Conservation (phyloP, 2,329 filamentous ascomycete genomes). For the Ceratocystis huliohia region DNA sequence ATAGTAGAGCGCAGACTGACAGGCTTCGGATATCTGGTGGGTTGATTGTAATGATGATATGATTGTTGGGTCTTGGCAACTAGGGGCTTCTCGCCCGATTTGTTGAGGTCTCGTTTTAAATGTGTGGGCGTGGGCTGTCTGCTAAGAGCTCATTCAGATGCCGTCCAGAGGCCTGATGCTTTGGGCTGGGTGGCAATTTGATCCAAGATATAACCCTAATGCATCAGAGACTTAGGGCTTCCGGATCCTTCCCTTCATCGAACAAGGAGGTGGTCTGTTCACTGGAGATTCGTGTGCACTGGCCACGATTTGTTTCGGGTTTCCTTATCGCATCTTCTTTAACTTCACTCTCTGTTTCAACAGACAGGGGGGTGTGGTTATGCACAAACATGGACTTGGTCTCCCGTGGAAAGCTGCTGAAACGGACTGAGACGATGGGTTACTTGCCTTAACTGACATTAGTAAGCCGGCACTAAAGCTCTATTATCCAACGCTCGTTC, state of each 20-base stretch:
- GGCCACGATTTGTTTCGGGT: background rate
- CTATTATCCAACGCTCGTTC: background rate
- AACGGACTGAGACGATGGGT: background rate
- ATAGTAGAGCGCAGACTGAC: background rate
- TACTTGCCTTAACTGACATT: background rate
- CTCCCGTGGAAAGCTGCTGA: background rate
- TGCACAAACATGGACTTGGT: background rate
- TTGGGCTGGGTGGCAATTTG: background rate
- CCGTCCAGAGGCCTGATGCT: background rate
- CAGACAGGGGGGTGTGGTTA: background rate
- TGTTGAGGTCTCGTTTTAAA: background rate
- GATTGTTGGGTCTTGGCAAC: background rate
- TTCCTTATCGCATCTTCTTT: background rate
- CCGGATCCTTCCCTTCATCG: background rate
- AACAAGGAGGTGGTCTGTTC: too few species aligned
- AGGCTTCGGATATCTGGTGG: background rate
- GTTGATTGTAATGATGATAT: too few species aligned
- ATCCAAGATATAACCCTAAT: background rate
- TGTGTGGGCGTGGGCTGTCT: background rate
- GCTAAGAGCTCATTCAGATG: background rate
- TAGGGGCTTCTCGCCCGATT: background rate
- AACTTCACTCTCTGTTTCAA: slow-evolving; percentile 1
- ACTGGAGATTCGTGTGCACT: background rate
- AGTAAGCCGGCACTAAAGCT: background rate
- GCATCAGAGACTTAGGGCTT: background rate